A percentile compares a stretch with the other conserved stretches of the same genome.
These are phyloP conservation scores for Neobulgaria alba DNA, from an alignment of 2,329 filamentous ascomycete genomes.

Conservation along the genomic window DNA sequence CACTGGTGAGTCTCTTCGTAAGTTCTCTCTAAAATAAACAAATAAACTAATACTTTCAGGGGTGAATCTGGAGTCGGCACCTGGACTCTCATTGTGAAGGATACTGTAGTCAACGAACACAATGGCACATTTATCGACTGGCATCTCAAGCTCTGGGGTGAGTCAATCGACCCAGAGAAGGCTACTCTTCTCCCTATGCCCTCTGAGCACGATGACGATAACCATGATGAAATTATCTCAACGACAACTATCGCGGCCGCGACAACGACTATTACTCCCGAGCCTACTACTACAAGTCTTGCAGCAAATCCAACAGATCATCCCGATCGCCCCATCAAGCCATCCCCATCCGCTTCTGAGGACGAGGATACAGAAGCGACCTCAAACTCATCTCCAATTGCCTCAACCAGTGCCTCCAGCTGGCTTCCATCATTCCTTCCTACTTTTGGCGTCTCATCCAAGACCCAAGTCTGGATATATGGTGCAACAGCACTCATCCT, in stretches of 20 bases:
- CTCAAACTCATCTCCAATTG: conserved; percentile 15
- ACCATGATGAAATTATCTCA: conserved; percentile 55
- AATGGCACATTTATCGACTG: conserved; percentile 80
- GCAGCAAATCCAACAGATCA: conserved; percentile 50
- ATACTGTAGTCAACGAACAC: conserved; percentile 68
- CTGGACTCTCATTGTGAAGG: conserved; percentile 87
- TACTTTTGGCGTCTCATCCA: conserved; percentile 79
- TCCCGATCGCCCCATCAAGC: conserved; percentile 51
- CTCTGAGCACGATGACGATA: conserved; percentile 70
- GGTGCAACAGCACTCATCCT: conserved; percentile 77
- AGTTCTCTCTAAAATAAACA: neutral
- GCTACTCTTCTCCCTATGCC: conserved; percentile 74
- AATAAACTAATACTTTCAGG: conserved; percentile 44
- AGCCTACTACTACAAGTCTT: conserved; percentile 31
- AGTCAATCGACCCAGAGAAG: conserved; percentile 67
- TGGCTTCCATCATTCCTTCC: conserved; percentile 83
- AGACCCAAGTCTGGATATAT: conserved; percentile 89
- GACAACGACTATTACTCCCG: conserved; percentile 36
- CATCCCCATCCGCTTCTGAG: conserved; percentile 24
- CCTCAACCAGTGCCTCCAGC: conserved; percentile 26
- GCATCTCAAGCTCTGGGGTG: conserved; percentile 91
- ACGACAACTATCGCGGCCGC: conserved; percentile 55
- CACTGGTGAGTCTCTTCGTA: conserved; percentile 61
- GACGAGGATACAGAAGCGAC: conserved; percentile 10
- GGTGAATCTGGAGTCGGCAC: conserved; percentile 80